Evolutionary conservation across 129 eudicot species (phyloP).

Genomic region (Centaurea solstitialis): DNA sequence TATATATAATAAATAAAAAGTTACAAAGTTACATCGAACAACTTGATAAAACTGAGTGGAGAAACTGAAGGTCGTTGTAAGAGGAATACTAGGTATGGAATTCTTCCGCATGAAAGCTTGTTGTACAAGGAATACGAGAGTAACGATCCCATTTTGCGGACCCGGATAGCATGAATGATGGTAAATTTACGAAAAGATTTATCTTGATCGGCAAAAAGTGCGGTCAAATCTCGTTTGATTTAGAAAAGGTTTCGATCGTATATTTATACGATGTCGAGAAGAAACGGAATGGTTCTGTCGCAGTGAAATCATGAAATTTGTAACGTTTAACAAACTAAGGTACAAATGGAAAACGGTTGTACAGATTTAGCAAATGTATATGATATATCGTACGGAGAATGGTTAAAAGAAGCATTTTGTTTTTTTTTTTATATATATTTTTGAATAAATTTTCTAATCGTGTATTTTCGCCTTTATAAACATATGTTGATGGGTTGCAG

Average conservation of each 20-base stretch:
- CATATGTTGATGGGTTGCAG: background rate
- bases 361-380: constrained; percentile 29
- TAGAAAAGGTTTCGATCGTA: constrained; percentile 73
- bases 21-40: too few relatives aligned
- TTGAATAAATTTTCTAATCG: background rate
- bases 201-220: constrained; percentile 83
- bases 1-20: too few relatives aligned
- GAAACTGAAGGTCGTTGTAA: too few relatives aligned
- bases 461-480: background rate
- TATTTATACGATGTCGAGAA: constrained; percentile 51
- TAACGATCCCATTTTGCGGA: constrained; percentile 66
- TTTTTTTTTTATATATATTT: background rate
- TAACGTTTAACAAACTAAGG: background rate
- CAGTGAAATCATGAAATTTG: constrained; percentile 1
- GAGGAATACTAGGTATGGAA: constrained; percentile 64
- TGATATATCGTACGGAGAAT: constrained; percentile 22
- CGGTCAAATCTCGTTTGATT: constrained; percentile 65
- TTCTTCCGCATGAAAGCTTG: constrained; percentile 78
- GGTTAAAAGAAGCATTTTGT: background rate
- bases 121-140: constrained; percentile 64
- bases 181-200: constrained; percentile 83
- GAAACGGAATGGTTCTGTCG: constrained; percentile 31
- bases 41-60: too few relatives aligned
- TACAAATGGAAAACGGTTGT: constrained; percentile 10
- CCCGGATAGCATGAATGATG: constrained; percentile 65